phyloP scores from a whole-genome alignment of 805 yeast genomes.

The Yarrowia sp. region DNA sequence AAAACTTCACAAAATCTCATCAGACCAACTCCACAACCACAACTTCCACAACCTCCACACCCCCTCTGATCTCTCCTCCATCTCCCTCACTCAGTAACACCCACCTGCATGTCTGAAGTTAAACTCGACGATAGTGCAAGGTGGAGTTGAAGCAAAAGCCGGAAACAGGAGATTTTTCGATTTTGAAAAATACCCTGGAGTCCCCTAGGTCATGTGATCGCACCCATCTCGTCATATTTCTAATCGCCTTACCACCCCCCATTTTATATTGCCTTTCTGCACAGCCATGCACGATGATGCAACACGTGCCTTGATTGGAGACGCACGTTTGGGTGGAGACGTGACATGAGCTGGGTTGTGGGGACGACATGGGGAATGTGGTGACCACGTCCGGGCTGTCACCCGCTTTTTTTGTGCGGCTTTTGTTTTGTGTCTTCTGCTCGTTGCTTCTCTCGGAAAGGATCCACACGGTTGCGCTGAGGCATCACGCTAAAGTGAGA shows the following conservation, averaged over 20 bases:
- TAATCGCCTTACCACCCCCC: not conserved
- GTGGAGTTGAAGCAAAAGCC: not conserved
- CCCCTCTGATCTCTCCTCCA: too few species aligned
- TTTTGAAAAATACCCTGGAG: not conserved
- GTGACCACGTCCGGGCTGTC: not conserved
- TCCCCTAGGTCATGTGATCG: not conserved
- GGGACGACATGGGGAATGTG: not conserved
- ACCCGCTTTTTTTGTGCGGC: too few species aligned
- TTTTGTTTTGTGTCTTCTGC: too few species aligned
- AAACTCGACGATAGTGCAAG: conserved; percentile 17
- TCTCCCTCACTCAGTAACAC: not conserved
- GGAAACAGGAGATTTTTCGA: not conserved
- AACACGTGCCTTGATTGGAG: conserved; percentile 23
- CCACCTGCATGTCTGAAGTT: not conserved
- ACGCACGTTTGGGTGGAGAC: not conserved
- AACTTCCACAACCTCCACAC: too few species aligned
- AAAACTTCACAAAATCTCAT: too few species aligned
- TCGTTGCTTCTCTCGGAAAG: not conserved
- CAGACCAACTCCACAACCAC: too few species aligned
- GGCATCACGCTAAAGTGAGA: conserved; percentile 36
- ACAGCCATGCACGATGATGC: conserved; percentile 10
- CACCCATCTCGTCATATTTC: not conserved
- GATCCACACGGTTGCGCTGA: not conserved
- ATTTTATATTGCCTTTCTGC: not conserved
- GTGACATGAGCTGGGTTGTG: not conserved